Evolutionary conservation across 2,329 filamentous ascomycete species (phyloP).

Genomic region (Colletotrichum liaoningense): DNA sequence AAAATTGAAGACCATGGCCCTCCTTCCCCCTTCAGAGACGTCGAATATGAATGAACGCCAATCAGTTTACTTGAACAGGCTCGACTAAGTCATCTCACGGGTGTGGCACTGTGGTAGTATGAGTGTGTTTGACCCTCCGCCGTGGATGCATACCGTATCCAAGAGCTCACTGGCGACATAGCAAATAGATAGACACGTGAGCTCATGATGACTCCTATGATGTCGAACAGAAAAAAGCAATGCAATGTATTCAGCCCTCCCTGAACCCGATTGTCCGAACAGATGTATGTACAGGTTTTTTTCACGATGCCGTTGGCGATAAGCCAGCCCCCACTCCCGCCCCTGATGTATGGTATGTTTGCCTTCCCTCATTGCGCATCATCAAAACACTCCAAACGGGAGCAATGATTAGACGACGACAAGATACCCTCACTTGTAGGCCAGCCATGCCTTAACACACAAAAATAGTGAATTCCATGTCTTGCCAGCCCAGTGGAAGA

Average conservation of each 20-base stretch:
- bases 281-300: constrained; percentile 56
- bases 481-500: constrained; percentile 30
- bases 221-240: constrained; percentile 33
- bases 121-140: too few species aligned
- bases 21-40: not conserved
- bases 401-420: constrained; percentile 2
- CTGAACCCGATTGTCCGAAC: constrained; percentile 47
- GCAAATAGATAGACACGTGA: not conserved
- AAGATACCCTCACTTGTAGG: not conserved
- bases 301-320: constrained; percentile 39
- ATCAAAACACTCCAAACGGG: not conserved
- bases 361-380: constrained; percentile 6
- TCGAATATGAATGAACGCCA: too few species aligned
- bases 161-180: too few species aligned
- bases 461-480: constrained; percentile 13
- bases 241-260: constrained; percentile 44
- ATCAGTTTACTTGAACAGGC: too few species aligned
- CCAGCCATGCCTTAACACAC: constrained; percentile 12
- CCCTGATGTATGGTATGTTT: constrained; percentile 1
- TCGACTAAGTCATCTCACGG: too few species aligned
- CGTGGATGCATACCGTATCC: too few species aligned
- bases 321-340: not conserved
- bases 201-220: too few species aligned
- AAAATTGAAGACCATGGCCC: not conserved
- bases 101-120: too few species aligned